phyloP scores from a whole-genome alignment of 1,284 basidiomycete genomes.

The Pseudozyma sp. region DNA sequence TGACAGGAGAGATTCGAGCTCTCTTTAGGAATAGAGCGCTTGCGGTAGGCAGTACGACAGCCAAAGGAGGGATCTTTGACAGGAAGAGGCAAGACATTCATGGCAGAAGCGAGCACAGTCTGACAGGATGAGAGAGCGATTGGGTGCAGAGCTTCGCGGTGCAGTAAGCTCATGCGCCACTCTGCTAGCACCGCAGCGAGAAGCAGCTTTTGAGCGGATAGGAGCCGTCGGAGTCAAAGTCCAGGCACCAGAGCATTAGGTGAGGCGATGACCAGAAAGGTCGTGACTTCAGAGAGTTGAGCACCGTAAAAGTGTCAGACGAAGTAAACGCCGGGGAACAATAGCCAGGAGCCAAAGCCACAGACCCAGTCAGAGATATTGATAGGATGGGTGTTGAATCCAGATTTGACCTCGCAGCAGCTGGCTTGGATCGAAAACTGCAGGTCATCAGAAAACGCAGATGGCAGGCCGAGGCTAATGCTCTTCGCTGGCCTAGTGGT shows the following conservation, averaged over 20 bases:
- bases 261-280: neutral
- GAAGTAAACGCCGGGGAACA: slow-evolving; percentile 14
- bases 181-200: slow-evolving; percentile 1
- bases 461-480: slow-evolving; percentile 3
- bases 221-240: slow-evolving; percentile 6
- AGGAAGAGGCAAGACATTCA: slow-evolving; percentile 2
- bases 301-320: neutral
- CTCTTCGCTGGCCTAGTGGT: neutral
- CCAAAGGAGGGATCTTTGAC: slow-evolving; percentile 12
- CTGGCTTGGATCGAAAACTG: slow-evolving; percentile 9
- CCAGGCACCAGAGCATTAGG: slow-evolving; percentile 10
- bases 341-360: slow-evolving; percentile 8
- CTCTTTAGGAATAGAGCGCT: neutral
- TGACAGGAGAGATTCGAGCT: slow-evolving; percentile 14
- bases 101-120: slow-evolving; percentile 24
- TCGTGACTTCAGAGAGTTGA: neutral
- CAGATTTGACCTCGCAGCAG: slow-evolving; percentile 2
- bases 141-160: slow-evolving; percentile 15
- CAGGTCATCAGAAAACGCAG: slow-evolving; percentile 9
- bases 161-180: slow-evolving; percentile 17
- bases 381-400: slow-evolving; percentile 13
- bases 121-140: slow-evolving; percentile 31
- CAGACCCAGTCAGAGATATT: neutral
- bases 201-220: slow-evolving; percentile 2
- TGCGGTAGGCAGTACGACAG: slow-evolving; percentile 1